Percentiles rank a stretch among this genome's conserved stretches.
Conservation (phyloP, 495 filamentous ascomycete genomes). For the Glutinoglossum americanum region DNA sequence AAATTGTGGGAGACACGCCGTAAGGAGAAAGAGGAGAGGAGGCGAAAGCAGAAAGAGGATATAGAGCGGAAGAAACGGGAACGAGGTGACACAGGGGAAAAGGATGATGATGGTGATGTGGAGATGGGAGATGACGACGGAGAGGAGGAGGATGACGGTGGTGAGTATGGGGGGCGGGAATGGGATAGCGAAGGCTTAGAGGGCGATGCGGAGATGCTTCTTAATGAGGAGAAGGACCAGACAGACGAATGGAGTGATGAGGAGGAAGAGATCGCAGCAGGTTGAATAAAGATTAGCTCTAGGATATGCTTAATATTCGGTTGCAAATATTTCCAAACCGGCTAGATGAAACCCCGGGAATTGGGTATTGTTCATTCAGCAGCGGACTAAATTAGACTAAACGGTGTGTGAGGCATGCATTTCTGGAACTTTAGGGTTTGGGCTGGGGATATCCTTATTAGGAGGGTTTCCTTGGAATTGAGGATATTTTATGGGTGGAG, state of each 20-base stretch:
- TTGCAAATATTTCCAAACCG: too few species aligned
- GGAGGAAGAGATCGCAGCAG: slow-evolving; percentile 1
- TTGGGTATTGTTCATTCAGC: too few species aligned
- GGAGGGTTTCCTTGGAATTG: too few species aligned
- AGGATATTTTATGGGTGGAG: too few species aligned
- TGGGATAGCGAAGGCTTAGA: not conserved
- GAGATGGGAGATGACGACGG: not conserved
- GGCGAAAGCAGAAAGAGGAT: slow-evolving; percentile 21
- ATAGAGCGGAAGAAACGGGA: slow-evolving; percentile 3
- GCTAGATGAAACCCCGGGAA: too few species aligned
- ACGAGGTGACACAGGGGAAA: not conserved
- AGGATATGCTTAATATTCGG: too few species aligned
- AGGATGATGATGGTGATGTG: not conserved
- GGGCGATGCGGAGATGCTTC: not conserved
- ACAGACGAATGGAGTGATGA: not conserved
- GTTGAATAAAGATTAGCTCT: not conserved
- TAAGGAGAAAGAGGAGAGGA: slow-evolving; percentile 27
- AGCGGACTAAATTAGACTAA: too few species aligned
- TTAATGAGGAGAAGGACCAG: not conserved
- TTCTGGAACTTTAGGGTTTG: too few species aligned
- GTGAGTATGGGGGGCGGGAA: not conserved
- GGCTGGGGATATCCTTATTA: too few species aligned
- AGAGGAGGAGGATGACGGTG: not conserved
- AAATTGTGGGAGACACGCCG: slow-evolving; percentile 64
- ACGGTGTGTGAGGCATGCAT: too few species aligned